phyloP scores from a whole-genome alignment of 2,329 filamentous ascomycete species.

The Epichloe scottii region DNA sequence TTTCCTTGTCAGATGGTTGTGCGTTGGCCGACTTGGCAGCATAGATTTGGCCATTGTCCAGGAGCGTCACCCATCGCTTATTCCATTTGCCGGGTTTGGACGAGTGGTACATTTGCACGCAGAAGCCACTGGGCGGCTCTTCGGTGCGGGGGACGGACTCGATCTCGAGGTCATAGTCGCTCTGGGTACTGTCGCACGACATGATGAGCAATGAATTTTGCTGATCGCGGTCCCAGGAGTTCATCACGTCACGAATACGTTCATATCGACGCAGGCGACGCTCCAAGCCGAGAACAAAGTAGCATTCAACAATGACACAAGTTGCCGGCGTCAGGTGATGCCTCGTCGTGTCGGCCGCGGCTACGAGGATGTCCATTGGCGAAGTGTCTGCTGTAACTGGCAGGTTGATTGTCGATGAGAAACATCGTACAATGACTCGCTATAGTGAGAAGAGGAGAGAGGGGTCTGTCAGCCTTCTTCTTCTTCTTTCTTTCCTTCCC shows the following conservation, averaged over 20 bases:
- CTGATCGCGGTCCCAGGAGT: constrained; percentile 78
- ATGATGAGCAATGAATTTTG: constrained; percentile 64
- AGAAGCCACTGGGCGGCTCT: constrained; percentile 52
- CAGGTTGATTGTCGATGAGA: constrained; percentile 56
- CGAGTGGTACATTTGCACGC: constrained; percentile 66
- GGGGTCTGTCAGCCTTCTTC: background rate
- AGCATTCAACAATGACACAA: constrained; percentile 68
- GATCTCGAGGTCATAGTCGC: constrained; percentile 50
- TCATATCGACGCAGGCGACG: constrained; percentile 78
- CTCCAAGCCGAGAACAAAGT: constrained; percentile 63
- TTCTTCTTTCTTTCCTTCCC: too few species aligned
- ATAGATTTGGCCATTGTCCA: constrained; percentile 58
- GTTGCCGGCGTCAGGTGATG: constrained; percentile 50
- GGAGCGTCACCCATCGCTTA: constrained; percentile 67
- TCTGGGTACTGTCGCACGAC: constrained; percentile 41
- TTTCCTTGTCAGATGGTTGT: constrained; percentile 50
- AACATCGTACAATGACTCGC: constrained; percentile 62
- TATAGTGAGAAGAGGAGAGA: constrained; percentile 16
- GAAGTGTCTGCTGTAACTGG: constrained; percentile 65
- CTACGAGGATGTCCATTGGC: constrained; percentile 57
- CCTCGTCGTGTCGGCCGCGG: constrained; percentile 50
- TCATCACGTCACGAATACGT: constrained; percentile 73
- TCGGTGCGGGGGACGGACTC: constrained; percentile 44
- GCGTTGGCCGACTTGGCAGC: constrained; percentile 59
- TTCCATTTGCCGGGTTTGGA: constrained; percentile 77